A percentile compares a stretch with the other conserved stretches of the same genome.
Evolutionary conservation across 257 asterid genomes (phyloP).

Genomic region (Plectranthus barbatus): DNA sequence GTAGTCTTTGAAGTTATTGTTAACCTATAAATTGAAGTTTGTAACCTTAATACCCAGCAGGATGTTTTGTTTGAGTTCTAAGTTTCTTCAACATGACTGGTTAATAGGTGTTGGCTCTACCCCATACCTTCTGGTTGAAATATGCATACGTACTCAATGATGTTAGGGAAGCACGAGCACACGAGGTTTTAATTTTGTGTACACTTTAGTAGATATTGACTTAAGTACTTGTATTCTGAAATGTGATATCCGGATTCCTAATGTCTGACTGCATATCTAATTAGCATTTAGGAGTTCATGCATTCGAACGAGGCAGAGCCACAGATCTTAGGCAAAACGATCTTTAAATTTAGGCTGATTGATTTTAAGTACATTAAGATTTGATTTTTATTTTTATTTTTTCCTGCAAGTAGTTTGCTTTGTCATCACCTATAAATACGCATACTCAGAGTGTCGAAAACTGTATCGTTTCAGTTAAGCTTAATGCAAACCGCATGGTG

Average conservation of each 20-base stretch:
- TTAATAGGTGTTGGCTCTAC: no score
- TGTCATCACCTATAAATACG: not conserved
- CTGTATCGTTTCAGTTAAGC: constrained; percentile 41
- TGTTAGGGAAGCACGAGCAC: no score
- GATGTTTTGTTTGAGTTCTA: not conserved
- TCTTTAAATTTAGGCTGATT: not conserved
- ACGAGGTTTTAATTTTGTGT: no score
- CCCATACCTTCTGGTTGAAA: no score
- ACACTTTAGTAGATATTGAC: no score
- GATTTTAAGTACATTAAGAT: not conserved
- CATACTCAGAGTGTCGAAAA: not conserved
- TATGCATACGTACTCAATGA: no score
- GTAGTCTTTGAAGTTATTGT: not conserved
- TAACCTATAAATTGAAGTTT: not conserved
- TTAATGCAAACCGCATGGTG: constrained; percentile 85
- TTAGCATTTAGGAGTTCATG: no score
- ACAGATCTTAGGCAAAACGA: not conserved
- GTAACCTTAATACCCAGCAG: not conserved
- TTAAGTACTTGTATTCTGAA: not conserved
- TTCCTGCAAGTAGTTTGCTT: not conserved
- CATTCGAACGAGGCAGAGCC: not conserved
- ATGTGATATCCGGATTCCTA: not conserved
- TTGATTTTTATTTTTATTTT: no score
- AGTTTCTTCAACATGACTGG: no score
- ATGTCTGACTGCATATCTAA: not conserved